These are phyloP conservation scores for Carex kokanica DNA, from an alignment of 176 grass and related monocot species.

Conservation along the genomic window DNA sequence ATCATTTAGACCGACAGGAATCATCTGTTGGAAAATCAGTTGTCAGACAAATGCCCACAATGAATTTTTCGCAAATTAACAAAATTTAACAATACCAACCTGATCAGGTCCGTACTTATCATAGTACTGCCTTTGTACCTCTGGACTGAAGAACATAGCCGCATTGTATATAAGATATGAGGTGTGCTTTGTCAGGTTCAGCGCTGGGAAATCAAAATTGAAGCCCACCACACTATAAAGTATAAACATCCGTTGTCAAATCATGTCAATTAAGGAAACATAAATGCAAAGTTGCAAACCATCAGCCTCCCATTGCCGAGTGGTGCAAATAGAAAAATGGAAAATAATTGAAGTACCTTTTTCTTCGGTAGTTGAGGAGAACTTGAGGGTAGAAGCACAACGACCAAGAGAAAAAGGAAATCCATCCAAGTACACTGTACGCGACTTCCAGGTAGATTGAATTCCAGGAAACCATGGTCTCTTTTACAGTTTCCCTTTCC, in stretches of 20 bases:
- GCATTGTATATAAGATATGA: conserved; percentile 86
- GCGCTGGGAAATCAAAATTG: conserved; percentile 80
- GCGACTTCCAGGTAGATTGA: conserved; percentile 57
- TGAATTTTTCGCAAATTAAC: neutral
- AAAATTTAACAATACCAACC: conserved; percentile 36
- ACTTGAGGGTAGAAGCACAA: conserved; percentile 93
- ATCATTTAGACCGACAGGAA: conserved; percentile 93
- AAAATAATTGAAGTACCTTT: conserved; percentile 43
- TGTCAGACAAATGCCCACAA: neutral
- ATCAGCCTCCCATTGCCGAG: neutral
- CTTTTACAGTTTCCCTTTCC: neutral
- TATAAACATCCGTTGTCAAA: conserved; percentile 38
- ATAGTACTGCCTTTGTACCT: conserved; percentile 72
- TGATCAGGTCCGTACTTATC: conserved; percentile 63
- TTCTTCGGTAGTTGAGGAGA: conserved; percentile 78
- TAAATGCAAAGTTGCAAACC: neutral
- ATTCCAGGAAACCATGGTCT: conserved; percentile 69
- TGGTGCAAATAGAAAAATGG: neutral
- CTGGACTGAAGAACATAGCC: conserved; percentile 58
- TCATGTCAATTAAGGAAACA: conserved; percentile 20
- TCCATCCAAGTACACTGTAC: conserved; percentile 74
- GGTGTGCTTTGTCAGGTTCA: conserved; percentile 88
- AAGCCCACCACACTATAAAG: conserved; percentile 73
- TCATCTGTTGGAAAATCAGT: conserved; percentile 50
- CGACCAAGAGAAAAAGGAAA: conserved; percentile 84